Base-by-base conservation (phyloP, 2,329 filamentous ascomycete species). In the Fusarium udum region DNA sequence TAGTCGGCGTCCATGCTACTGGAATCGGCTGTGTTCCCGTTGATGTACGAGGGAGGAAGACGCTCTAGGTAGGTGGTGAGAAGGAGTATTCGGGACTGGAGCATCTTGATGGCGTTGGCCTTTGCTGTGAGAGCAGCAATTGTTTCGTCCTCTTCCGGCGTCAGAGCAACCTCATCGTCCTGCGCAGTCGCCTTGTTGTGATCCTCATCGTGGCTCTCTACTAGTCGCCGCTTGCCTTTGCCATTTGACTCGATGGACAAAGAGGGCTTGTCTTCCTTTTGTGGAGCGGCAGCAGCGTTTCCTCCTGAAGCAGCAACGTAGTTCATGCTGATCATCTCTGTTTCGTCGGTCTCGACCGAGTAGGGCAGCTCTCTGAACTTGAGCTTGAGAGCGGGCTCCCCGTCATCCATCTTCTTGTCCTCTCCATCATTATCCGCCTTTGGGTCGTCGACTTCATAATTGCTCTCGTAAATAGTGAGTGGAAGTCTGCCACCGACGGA, bases 251-350 rank as follows among this genome's bases (percentile, higher is more conserved):
- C 85, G 14, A 87, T 82, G 43, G 84, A 83, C 51, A 80, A 80
- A 48, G 79, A 79, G 6, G 80, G 79, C n/a, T 83, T 79, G 64
- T 85, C 85, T 64, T 86, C 84, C 76, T 82, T 84, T 61, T 77
- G 72, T 34, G 90, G 84, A 37, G 90, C 90, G 16, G 92, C 91
- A 31, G 95, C 95, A 78, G 76, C 76, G 37, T 93, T 95, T 53
- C 93, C 93, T 52, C 93, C 93, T 43, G 93, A 94, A 59, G 92
- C 91, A 2, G 95, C 95, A 26, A 99, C 92, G 74, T 95, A 97
- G 82, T 98, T 95, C 78, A 99, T 93, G 75, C 93, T 93, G 74
- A 99, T 98, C 95, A 98, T 98, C 82, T 99, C 96, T 3, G 95
- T 95, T 81, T 98, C 95, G 15, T 94, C 94, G 1, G 95, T 97